phyloP scores from a whole-genome alignment of 1,139 yeast genomes.

The Wickerhamomyces sp. region DNA sequence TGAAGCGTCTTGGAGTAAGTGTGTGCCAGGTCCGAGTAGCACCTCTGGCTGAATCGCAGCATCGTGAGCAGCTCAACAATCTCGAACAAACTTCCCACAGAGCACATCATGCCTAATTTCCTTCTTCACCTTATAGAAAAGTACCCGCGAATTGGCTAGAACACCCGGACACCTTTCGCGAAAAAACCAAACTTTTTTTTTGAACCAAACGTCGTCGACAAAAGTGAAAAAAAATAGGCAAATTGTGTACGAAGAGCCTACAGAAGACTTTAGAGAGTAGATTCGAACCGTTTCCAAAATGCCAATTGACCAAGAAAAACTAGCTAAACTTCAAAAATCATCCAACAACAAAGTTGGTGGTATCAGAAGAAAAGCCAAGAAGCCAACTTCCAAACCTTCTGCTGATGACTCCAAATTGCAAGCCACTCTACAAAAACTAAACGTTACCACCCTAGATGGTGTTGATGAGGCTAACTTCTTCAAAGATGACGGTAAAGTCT shows the following conservation, averaged over 20 bases:
- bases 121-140: no score
- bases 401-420: slow-evolving; percentile 89
- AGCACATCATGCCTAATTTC: no score
- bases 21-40: slow-evolving; percentile 18
- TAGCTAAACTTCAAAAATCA: slow-evolving; percentile 77
- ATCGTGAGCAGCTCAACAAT: neutral
- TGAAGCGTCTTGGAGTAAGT: slow-evolving; percentile 21
- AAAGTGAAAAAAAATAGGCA: no score
- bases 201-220: no score
- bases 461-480: slow-evolving; percentile 97
- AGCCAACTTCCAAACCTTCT: slow-evolving; percentile 55
- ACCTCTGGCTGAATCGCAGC: slow-evolving; percentile 10
- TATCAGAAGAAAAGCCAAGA: slow-evolving; percentile 65
- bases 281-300: slow-evolving; percentile 39
- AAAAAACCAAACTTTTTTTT: no score
- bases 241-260: no score
- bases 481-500: slow-evolving; percentile 92
- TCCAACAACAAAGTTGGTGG: slow-evolving; percentile 81
- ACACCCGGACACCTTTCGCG: no score
- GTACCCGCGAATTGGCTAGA: no score
- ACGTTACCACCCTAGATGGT: slow-evolving; percentile 83
- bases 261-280: no score
- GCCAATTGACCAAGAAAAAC: slow-evolving; percentile 86
- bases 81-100: no score
- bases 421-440: slow-evolving; percentile 82